Evolutionary conservation across 1,139 yeast genomes (phyloP), one percentile per base, ranked within the genome.

Genomic region (Suhomyces ambrosiae): DNA sequence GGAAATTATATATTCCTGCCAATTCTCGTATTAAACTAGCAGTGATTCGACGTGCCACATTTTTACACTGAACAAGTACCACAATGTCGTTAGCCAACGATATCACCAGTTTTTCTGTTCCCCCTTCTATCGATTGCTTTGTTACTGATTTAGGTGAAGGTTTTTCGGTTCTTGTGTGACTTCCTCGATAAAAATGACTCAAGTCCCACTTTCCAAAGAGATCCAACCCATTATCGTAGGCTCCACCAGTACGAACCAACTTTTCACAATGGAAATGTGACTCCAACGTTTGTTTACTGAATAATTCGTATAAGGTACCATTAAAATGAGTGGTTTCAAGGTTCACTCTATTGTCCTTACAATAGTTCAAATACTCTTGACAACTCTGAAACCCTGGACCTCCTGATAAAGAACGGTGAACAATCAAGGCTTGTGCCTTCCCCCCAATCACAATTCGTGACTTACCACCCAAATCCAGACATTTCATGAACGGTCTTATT

Each of bases 221-320:
- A 56, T 86, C 95, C 5, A 85, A 70, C 0, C 95, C 95, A 35
- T 77, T 74, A 53, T 86, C 95, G 44, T 76, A 76, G 0, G 86
- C 68, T 0, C 94, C 92, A 2, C 95, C 95, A 4, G 58, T 55
- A 18, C 69, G 54, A 4, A 54, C 35, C 30, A 71, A 35, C 38
- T 73, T 68, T 39, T 68, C 70, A 45, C 80, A 69, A 15, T 64
- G 50, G 19, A 81, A 58, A 32, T 65, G 55, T 2, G 60, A 40
- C 37, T 65, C 59, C 2, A 83, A 60, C 46, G 74, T 69, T 33
- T 74, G 63, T 53, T 75, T 70, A 23, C 79, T 68, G 2, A 76
- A 65, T 28, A 80, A 63, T 50, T 86, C 95, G 52, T 85, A 86
- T 6, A 85, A 53, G 1, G 86, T 82, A 1, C 95, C 95, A 46